Evolutionary conservation across 208 protist genomes (phyloP).

Genomic region (Novymonas esmeraldas): DNA sequence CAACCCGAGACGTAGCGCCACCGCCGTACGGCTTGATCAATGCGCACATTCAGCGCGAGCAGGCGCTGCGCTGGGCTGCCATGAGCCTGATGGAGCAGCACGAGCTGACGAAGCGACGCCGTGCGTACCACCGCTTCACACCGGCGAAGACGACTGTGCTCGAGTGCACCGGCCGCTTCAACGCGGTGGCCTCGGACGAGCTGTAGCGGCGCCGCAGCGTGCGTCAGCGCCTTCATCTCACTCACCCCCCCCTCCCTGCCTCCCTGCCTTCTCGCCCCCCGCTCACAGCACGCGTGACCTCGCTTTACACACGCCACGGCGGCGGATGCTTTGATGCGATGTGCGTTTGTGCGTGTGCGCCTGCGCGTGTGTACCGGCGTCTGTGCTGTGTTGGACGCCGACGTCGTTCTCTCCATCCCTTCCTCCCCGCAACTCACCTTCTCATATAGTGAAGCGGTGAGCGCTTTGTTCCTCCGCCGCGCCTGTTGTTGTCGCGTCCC

Average conservation of each 20-base stretch:
- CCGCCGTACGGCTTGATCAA: constrained; percentile 68
- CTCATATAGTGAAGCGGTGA: too few species aligned
- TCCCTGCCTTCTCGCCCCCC: too few species aligned
- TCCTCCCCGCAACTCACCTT: too few species aligned
- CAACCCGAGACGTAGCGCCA: not conserved
- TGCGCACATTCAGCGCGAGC: constrained; percentile 59
- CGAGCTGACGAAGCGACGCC: constrained; percentile 26
- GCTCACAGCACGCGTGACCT: too few species aligned
- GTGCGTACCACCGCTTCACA: constrained; percentile 35
- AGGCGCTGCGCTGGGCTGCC: constrained; percentile 32
- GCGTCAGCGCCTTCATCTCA: too few species aligned
- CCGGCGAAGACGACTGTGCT: constrained; percentile 18
- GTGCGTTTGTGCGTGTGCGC: not conserved
- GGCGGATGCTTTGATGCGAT: not conserved
- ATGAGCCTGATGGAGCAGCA: constrained; percentile 54
- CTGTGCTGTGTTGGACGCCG: too few species aligned
- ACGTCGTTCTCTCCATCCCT: too few species aligned
- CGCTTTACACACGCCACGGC: too few species aligned
- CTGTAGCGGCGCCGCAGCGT: not conserved
- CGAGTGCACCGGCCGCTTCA: not conserved
- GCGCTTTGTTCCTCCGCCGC: too few species aligned
- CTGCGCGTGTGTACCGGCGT: not conserved
- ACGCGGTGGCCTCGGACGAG: not conserved
- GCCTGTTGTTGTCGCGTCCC: too few species aligned
- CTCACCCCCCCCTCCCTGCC: not conserved